phyloP scores from a whole-genome alignment of 1,139 yeast genomes.

The Pichia sp. region DNA sequence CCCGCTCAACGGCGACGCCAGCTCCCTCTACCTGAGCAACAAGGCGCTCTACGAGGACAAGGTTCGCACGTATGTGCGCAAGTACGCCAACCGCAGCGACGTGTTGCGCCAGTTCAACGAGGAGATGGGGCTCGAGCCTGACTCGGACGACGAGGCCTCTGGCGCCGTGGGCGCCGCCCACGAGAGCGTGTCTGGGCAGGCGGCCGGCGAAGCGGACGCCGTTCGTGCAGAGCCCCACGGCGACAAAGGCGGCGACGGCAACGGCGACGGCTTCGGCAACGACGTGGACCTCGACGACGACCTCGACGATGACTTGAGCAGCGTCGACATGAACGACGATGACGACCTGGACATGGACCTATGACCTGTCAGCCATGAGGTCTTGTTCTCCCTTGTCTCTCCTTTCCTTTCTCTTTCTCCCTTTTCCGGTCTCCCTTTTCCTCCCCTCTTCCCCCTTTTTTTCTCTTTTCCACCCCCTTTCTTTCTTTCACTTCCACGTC shows the following conservation, averaged over 20 bases:
- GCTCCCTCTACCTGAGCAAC: conserved; percentile 71
- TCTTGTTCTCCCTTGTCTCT: background rate
- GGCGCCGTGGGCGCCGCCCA: background rate
- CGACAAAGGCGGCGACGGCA: too few relatives aligned
- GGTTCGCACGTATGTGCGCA: conserved; percentile 68
- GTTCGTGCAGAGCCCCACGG: background rate
- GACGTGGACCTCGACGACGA: conserved; percentile 3
- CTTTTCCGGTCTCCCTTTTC: background rate
- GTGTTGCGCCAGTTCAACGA: conserved; percentile 37
- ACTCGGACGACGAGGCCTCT: conserved; percentile 3
- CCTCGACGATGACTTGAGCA: conserved; percentile 8
- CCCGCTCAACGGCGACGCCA: conserved; percentile 91
- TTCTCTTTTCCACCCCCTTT: too few relatives aligned
- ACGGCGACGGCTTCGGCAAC: too few relatives aligned
- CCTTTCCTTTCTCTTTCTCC: background rate
- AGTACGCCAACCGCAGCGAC: conserved; percentile 53
- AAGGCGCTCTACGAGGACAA: conserved; percentile 62
- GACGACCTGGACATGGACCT: conserved; percentile 22
- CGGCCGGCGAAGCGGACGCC: too few relatives aligned
- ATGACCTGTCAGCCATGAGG: background rate
- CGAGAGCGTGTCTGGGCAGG: too few relatives aligned
- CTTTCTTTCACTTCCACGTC: too few relatives aligned
- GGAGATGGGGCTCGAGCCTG: conserved; percentile 33
- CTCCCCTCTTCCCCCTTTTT: too few relatives aligned
- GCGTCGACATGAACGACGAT: conserved; percentile 7